phyloP scores from a whole-genome alignment of 192 early-diverging fungal species.

The Coemansia erecta region DNA sequence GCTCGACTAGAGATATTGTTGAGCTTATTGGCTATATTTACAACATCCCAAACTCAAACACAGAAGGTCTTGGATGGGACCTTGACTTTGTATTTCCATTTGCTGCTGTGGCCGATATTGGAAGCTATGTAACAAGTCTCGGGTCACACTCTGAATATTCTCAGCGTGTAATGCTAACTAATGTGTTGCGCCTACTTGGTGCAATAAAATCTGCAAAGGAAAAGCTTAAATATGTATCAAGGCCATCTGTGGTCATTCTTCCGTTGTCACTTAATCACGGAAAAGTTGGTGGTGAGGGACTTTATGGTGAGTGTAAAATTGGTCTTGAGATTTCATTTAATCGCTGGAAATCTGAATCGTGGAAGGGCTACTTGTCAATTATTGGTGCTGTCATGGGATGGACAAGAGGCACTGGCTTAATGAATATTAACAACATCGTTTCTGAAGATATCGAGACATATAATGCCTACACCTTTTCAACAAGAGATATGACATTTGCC shows the following conservation, averaged over 20 bases:
- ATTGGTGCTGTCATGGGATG: conserved; percentile 91
- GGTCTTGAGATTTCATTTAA: conserved; percentile 85
- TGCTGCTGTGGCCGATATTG: conserved; percentile 85
- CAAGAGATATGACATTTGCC: conserved; percentile 93
- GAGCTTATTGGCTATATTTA: conserved; percentile 83
- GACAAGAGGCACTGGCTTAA: conserved; percentile 93
- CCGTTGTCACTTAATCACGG: conserved; percentile 95
- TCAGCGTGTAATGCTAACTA: conserved; percentile 92
- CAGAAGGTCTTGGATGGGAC: conserved; percentile 73
- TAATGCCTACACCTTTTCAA: conserved; percentile 86
- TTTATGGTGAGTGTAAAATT: conserved; percentile 93
- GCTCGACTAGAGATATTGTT: conserved; percentile 77
- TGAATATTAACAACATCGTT: conserved; percentile 85
- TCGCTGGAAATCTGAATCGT: conserved; percentile 85
- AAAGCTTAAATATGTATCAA: conserved; percentile 65
- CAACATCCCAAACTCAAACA: conserved; percentile 48
- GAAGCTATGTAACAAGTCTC: conserved; percentile 75
- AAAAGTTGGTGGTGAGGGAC: conserved; percentile 86
- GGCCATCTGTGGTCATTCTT: conserved; percentile 82
- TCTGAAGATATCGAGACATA: conserved; percentile 79
- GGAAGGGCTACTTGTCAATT: conserved; percentile 83
- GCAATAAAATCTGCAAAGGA: conserved; percentile 84
- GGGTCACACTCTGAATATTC: conserved; percentile 82
- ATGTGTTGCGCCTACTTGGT: conserved; percentile 81
- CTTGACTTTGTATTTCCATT: conserved; percentile 92